phyloP scores from a whole-genome alignment of 2,329 filamentous ascomycete species.

The Atkinsonella texensis region DNA sequence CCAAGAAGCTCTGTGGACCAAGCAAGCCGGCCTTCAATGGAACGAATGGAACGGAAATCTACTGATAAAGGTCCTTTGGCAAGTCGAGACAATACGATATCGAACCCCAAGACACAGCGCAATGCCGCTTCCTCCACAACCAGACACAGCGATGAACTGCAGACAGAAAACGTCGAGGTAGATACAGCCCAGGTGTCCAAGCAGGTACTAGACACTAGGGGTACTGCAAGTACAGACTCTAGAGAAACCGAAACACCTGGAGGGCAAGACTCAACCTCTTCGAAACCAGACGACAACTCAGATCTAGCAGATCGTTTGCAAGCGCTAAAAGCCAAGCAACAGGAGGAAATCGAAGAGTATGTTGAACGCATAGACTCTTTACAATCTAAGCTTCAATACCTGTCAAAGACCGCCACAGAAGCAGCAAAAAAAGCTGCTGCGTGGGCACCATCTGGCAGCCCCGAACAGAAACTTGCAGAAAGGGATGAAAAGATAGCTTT shows the following conservation, averaged over 20 bases:
- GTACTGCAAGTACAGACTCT: not conserved
- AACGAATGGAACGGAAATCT: constrained; percentile 18
- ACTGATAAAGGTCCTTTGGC: constrained; percentile 11
- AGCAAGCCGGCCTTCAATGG: constrained; percentile 15
- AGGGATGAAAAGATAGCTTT: constrained; percentile 85
- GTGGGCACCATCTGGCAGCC: constrained; percentile 49
- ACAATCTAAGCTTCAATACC: constrained; percentile 80
- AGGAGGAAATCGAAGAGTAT: constrained; percentile 74
- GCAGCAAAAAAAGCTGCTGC: constrained; percentile 57
- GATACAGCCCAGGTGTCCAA: not conserved
- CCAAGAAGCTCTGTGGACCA: constrained; percentile 26
- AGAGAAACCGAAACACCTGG: not conserved
- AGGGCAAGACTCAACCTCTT: not conserved
- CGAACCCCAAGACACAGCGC: not conserved
- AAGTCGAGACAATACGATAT: not conserved
- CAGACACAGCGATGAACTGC: not conserved
- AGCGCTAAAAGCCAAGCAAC: constrained; percentile 31
- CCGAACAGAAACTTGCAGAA: constrained; percentile 71
- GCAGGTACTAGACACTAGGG: not conserved
- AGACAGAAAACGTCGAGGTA: not conserved
- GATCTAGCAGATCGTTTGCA: constrained; percentile 12
- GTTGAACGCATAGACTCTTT: constrained; percentile 85
- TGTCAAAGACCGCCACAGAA: constrained; percentile 69
- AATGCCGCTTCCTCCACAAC: not conserved
- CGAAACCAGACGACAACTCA: not conserved